Conservation (phyloP, 352 stramenopile species). For the Phytophthora ohioensis region DNA sequence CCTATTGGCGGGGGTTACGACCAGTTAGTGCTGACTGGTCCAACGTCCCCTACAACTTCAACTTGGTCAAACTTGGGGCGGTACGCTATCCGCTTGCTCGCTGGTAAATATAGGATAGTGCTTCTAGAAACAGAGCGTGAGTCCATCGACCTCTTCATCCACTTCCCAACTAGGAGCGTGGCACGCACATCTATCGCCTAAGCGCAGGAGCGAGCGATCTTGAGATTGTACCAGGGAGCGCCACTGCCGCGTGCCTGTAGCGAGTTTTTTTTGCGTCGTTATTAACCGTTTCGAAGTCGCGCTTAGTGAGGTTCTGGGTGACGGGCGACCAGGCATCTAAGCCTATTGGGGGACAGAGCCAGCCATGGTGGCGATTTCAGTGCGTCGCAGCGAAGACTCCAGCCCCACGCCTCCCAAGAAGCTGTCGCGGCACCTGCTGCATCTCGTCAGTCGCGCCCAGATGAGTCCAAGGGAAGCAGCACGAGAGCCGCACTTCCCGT, state of each 20-base stretch:
- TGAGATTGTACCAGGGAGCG: constrained; percentile 16
- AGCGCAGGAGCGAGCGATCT: constrained; percentile 19
- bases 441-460: constrained; percentile 28
- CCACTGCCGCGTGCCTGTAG: constrained; percentile 5
- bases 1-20: constrained; percentile 19
- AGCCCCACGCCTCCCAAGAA: constrained; percentile 23
- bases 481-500: constrained; percentile 25
- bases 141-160: constrained; percentile 1
- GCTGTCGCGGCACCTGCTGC: constrained; percentile 36
- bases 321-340: constrained; percentile 24
- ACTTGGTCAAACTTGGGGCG: constrained; percentile 12
- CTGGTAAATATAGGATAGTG: constrained; percentile 28
- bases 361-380: constrained; percentile 41
- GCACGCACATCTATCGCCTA: constrained; percentile 20
- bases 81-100: constrained; percentile 6
- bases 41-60: constrained; percentile 31
- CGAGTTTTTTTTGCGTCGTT: constrained; percentile 26
- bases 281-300: constrained; percentile 27
- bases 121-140: constrained; percentile 22
- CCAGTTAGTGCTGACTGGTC: constrained; percentile 19
- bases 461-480: constrained; percentile 24
- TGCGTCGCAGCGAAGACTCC: constrained; percentile 30
- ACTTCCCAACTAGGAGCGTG: constrained; percentile 42
- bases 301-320: constrained; percentile 11
- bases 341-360: constrained; percentile 26